These are phyloP conservation scores for Yarrowia osloensis DNA, from an alignment of 805 yeast genomes.

Conservation along the genomic window DNA sequence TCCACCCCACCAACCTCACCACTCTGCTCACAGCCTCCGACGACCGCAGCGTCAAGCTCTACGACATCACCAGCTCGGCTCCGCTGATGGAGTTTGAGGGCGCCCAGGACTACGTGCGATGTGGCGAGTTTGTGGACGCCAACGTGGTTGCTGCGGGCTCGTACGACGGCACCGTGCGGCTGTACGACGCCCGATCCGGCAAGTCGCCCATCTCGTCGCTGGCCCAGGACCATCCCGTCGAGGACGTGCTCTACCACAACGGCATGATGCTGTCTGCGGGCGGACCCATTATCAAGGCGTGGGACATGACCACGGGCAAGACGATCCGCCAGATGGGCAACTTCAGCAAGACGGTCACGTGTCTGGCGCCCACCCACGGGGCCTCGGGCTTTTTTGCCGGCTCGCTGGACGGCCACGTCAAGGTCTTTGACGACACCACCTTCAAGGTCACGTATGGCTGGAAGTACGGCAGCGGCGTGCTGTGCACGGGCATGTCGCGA, in stretches of 20 bases:
- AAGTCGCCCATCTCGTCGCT: constrained; percentile 61
- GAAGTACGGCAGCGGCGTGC: constrained; percentile 94
- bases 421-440: constrained; percentile 78
- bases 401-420: constrained; percentile 95
- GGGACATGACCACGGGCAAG: constrained; percentile 88
- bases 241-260: constrained; percentile 72
- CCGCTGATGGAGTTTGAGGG: constrained; percentile 70
- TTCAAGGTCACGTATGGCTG: constrained; percentile 82
- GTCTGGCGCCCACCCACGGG: constrained; percentile 59
- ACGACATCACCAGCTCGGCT: constrained; percentile 82
- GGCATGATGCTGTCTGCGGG: constrained; percentile 81
- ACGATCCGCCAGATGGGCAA: constrained; percentile 70
- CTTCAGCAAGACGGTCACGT: constrained; percentile 92
- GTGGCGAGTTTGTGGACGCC: constrained; percentile 77
- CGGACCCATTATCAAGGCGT: constrained; percentile 78
- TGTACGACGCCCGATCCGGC: constrained; percentile 74
- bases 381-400: constrained; percentile 82
- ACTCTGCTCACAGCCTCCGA: constrained; percentile 86
- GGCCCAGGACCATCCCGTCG: constrained; percentile 80
- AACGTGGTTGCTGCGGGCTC: constrained; percentile 89
- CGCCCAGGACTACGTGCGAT: constrained; percentile 86
- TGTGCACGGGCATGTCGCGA: constrained; percentile 88
- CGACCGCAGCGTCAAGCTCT: constrained; percentile 81
- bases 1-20: constrained; percentile 75
- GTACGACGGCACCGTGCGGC: constrained; percentile 82